Base-by-base conservation (phyloP, 176 grass and related monocot species). In the Aegilops bicornis region DNA sequence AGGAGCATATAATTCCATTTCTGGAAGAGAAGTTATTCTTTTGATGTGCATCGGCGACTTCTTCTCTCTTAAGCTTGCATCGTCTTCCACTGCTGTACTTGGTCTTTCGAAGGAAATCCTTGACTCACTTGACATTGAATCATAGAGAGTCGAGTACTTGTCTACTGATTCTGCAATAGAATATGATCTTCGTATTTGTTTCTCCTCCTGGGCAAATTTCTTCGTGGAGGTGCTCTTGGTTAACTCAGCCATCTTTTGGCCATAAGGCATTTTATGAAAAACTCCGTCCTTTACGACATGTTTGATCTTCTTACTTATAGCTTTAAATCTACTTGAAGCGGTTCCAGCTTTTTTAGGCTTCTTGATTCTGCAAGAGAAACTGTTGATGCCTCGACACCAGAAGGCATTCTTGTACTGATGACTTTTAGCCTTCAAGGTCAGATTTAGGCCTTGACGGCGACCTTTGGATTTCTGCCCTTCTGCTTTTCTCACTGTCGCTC, bases 11-110 rank as follows among this genome's bases (percentile, higher is more conserved):
- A 78, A 82, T 3, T 59, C 52, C 71, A 92, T 81, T 54, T 95
- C 93, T 64, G 88, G 90, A 87, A 95, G 91, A 79, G 93, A 95
- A 71, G 80, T 59, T 87, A 92, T 89, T 87, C 91, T 91, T 92
- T 78, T 77, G n/a, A 95, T 29, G 6, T 63, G 13, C 72, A 68
- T 82, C 35, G 67, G 73, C 12, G 60, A 40, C 13, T 79, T 89
- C 37, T 74, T 92, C 35, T 69, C 79, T 56, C 79, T 81, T 74
- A 71, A 74, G 30, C 30, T 22, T 58, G 22, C 52, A 73, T 37
- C n/a, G 0, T 32, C 61, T 71, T 90, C 88, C 8, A 73, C 69
- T 5, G 48, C 30, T 29, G 52, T 64, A 36, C 32, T 89, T 84
- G 63, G 30, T 68, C 83, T 86, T 80, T 62, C 83, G 73, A 47